phyloP scores from a whole-genome alignment of 1,284 basidiomycete species.

The Naganishia sp. region DNA sequence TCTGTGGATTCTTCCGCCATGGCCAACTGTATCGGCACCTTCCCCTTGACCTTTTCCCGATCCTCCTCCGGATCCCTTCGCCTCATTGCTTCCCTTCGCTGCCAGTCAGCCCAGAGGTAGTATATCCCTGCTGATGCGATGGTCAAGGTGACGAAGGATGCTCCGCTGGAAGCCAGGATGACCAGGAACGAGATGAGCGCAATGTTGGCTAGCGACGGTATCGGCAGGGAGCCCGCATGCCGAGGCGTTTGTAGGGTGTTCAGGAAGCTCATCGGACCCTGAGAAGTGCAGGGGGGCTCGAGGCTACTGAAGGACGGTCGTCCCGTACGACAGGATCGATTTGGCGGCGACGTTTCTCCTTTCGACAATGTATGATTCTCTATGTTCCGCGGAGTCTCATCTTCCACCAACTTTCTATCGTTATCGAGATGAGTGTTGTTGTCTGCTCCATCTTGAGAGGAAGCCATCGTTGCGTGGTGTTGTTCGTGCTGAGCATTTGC shows the following conservation, averaged over 20 bases:
- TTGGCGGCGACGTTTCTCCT: too few relatives aligned
- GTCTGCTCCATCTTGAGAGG: too few relatives aligned
- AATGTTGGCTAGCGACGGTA: conserved; percentile 1
- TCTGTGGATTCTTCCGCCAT: conserved; percentile 15
- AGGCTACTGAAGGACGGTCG: too few relatives aligned
- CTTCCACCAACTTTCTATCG: too few relatives aligned
- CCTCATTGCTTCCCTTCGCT: conserved; percentile 16
- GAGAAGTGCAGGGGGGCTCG: not conserved
- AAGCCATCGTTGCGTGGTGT: too few relatives aligned
- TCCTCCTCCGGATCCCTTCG: conserved; percentile 21
- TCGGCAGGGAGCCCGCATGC: not conserved
- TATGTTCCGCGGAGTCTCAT: too few relatives aligned
- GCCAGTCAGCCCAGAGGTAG: conserved; percentile 32
- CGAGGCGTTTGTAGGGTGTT: not conserved
- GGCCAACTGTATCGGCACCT: conserved; percentile 4
- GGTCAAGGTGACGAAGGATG: conserved; percentile 12
- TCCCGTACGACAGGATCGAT: too few relatives aligned
- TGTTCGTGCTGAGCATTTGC: too few relatives aligned
- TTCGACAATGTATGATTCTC: too few relatives aligned
- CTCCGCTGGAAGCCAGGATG: conserved; percentile 24
- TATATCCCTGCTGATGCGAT: conserved; percentile 7
- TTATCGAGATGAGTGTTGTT: too few relatives aligned
- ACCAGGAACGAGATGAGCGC: conserved; percentile 19
- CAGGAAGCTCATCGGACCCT: not conserved
- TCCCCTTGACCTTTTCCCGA: conserved; percentile 28